Percentiles rank a stretch among this genome's conserved stretches.
Conservation (phyloP, 1,139 yeast species). For the Sporopachydermia cereana region DNA sequence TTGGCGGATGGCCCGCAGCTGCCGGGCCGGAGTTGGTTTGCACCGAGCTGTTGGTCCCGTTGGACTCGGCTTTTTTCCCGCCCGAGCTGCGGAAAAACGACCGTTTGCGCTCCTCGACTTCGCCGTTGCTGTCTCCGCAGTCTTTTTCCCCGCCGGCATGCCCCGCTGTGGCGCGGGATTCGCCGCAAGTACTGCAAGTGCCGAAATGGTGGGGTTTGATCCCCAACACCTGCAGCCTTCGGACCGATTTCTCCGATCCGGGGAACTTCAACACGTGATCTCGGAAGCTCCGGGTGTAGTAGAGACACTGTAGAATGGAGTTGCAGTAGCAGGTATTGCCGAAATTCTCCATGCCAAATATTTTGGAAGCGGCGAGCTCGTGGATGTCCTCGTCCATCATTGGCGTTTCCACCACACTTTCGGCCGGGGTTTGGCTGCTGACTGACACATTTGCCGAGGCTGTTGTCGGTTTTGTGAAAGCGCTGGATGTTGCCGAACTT, state of each 20-base stretch:
- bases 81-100: not conserved
- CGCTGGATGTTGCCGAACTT: too few species aligned
- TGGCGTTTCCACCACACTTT: too few species aligned
- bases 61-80: not conserved
- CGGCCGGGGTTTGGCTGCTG: too few species aligned
- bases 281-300: slow-evolving; percentile 61
- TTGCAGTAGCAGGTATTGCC: slow-evolving; percentile 90
- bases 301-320: slow-evolving; percentile 81
- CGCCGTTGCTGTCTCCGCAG: not conserved
- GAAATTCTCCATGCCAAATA: slow-evolving; percentile 91
- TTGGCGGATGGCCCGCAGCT: not conserved
- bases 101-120: not conserved
- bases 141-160: not conserved
- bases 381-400: not conserved
- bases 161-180: not conserved
- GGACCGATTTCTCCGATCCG: slow-evolving; percentile 16
- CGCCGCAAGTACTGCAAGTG: not conserved
- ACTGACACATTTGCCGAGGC: too few species aligned
- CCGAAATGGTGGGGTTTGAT: slow-evolving; percentile 23
- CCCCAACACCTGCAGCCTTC: slow-evolving; percentile 19
- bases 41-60: not conserved
- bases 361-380: slow-evolving; percentile 29
- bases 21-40: not conserved
- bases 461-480: too few species aligned
- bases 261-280: slow-evolving; percentile 42